Evolutionary conservation across 2,329 filamentous ascomycete species (phyloP).

Genomic region (Seiridium unicorne): DNA sequence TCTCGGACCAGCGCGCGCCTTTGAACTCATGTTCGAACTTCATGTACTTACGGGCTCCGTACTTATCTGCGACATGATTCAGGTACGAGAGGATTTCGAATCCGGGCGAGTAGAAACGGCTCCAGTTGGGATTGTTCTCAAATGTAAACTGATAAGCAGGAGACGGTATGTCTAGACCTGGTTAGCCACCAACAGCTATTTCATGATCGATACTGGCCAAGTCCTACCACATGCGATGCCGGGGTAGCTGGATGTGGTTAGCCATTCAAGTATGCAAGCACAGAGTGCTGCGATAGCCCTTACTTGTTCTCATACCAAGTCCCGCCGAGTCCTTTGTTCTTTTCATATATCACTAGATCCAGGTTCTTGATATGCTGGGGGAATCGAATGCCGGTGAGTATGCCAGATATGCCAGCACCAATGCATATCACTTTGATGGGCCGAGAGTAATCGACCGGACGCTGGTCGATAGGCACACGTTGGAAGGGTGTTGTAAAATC

Average conservation of each 20-base stretch:
- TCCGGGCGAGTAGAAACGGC: neutral
- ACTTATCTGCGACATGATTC: neutral
- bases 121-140: neutral
- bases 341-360: neutral
- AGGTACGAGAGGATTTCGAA: neutral
- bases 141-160: neutral
- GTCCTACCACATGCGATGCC: neutral
- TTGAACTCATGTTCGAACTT: neutral
- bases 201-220: neutral
- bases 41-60: neutral
- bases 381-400: neutral
- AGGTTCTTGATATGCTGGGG: neutral
- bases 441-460: neutral
- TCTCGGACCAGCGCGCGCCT: neutral
- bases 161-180: neutral
- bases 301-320: neutral
- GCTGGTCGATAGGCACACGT: neutral
- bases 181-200: neutral
- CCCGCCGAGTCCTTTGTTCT: neutral
- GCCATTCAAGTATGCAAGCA: neutral
- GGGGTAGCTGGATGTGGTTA: neutral
- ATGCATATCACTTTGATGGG: neutral
- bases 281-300: too few relatives aligned
- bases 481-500: neutral
- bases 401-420: neutral